Evolutionary conservation across 257 asterid species (phyloP).

Genomic region (Solanum okadae): DNA sequence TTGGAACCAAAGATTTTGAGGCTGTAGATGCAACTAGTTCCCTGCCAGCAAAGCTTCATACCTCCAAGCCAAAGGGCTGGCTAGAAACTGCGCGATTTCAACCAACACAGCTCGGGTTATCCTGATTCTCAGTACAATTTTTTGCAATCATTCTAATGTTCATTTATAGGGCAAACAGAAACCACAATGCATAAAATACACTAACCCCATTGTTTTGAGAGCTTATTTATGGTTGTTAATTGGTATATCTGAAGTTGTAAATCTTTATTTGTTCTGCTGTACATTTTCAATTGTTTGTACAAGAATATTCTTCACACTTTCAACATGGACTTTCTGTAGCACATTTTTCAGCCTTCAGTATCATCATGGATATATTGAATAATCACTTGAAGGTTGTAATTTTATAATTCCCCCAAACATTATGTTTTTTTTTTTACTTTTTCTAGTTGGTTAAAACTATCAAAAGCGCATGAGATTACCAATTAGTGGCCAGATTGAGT

Average conservation of each 20-base stretch:
- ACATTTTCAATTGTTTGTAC: background rate
- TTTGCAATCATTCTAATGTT: background rate
- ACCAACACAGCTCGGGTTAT: background rate
- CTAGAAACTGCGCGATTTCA: background rate
- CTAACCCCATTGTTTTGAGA: constrained; percentile 11
- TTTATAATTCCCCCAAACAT: background rate
- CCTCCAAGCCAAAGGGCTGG: background rate
- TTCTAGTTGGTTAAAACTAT: background rate
- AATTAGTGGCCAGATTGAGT: background rate
- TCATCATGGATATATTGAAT: background rate
- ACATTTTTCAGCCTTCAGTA: background rate
- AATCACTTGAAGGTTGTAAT: background rate
- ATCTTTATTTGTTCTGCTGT: background rate
- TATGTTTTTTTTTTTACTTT: background rate
- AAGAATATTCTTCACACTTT: background rate
- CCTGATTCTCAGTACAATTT: background rate
- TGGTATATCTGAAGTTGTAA: background rate
- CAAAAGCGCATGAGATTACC: background rate
- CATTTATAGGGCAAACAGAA: background rate
- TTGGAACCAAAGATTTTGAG: background rate
- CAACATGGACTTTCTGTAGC: background rate
- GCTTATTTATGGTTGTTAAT: background rate
- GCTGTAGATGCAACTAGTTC: background rate
- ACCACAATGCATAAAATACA: background rate
- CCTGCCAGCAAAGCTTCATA: constrained; percentile 4